Evolutionary conservation across 805 yeast species (phyloP).

Genomic region (Nakazawaea wyomingensis): DNA sequence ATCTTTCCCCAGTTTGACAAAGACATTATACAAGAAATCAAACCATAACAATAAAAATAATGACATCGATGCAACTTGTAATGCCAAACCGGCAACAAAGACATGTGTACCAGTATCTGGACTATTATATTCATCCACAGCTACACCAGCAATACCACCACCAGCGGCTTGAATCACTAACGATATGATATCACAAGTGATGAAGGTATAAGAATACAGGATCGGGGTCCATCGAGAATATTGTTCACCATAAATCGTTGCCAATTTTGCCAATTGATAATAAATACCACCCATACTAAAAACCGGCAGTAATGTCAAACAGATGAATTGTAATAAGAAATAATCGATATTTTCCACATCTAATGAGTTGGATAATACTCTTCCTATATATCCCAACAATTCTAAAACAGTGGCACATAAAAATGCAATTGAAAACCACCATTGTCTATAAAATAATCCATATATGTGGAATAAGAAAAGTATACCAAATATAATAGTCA

Average conservation of each 20-base stretch:
- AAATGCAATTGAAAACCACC: conserved; percentile 63
- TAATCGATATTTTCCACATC: conserved; percentile 29
- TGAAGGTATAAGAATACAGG: conserved; percentile 59
- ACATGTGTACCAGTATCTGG: conserved; percentile 50
- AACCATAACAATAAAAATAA: conserved; percentile 48
- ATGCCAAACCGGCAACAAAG: conserved; percentile 74
- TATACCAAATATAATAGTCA: conserved; percentile 49
- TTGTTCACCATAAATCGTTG: conserved; percentile 53
- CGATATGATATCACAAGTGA: conserved; percentile 59
- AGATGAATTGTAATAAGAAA: conserved; percentile 60
- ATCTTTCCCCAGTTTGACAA: conserved; percentile 12
- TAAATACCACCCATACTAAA: conserved; percentile 83
- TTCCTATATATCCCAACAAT: conserved; percentile 61
- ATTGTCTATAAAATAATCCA: conserved; percentile 43
- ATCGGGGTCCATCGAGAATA: conserved; percentile 51
- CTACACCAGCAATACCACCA: conserved; percentile 63
- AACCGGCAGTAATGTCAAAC: conserved; percentile 76
- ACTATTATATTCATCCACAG: conserved; percentile 26
- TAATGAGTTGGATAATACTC: conserved; percentile 39
- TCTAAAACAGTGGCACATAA: conserved; percentile 56
- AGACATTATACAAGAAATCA: conserved; percentile 39
- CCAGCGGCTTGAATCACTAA: conserved; percentile 68
- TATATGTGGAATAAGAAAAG: conserved; percentile 37
- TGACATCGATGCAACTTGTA: conserved; percentile 69
- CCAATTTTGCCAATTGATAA: conserved; percentile 60